Evolutionary conservation across 495 filamentous ascomycete genomes (phyloP).

Genomic region (Hapsidospora chrysogenum): DNA sequence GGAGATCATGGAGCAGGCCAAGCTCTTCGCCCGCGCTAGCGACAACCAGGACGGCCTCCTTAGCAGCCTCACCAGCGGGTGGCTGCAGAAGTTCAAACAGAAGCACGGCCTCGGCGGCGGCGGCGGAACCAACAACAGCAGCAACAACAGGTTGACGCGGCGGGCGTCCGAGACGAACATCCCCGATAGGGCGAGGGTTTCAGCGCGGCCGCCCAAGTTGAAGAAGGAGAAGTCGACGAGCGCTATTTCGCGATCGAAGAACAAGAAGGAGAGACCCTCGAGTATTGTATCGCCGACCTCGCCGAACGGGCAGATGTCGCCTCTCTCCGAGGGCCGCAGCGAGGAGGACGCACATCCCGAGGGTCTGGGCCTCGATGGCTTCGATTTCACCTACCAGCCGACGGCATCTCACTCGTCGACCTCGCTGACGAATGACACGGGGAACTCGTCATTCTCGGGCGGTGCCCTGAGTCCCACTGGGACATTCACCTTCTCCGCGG

Average conservation of each 20-base stretch:
- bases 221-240: conserved; percentile 50
- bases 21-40: conserved; percentile 66
- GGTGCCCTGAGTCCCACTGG: conserved; percentile 73
- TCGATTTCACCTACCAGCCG: conserved; percentile 33
- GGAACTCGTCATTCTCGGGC: conserved; percentile 52
- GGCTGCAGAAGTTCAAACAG: conserved; percentile 94
- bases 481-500: conserved; percentile 62
- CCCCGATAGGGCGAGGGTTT: conserved; percentile 37
- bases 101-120: conserved; percentile 65
- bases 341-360: conserved; percentile 32
- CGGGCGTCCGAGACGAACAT: conserved; percentile 57
- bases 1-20: conserved; percentile 75
- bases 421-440: conserved; percentile 38
- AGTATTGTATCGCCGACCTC: conserved; percentile 50
- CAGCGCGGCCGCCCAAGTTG: conserved; percentile 29
- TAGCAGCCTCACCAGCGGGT: conserved; percentile 56
- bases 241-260: conserved; percentile 12
- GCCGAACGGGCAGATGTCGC: conserved; percentile 43
- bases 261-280: background rate
- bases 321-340: conserved; percentile 49
- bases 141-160: conserved; percentile 40
- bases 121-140: conserved; percentile 16
- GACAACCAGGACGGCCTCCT: conserved; percentile 60
- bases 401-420: conserved; percentile 37
- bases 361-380: conserved; percentile 16